Evolutionary conservation across 306 rosid species (phyloP), one percentile per base, ranked within the genome.

Genomic region (Prunus persica): DNA sequence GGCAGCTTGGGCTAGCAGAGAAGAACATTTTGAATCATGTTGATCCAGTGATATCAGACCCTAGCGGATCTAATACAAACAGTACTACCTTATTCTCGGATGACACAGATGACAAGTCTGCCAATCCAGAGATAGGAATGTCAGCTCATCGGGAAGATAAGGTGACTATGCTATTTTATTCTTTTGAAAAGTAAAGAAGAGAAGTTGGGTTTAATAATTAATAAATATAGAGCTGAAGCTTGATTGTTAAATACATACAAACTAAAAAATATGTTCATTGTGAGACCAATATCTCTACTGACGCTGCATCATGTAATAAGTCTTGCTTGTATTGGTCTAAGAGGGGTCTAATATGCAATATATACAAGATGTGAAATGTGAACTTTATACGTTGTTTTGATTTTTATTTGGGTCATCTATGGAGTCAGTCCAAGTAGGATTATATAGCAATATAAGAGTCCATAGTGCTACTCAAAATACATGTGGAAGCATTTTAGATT

Each of bases 1-100:
- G 83, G 82, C 98, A 96, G 99, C 99, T 96, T 88, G 99, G 99
- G 72, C 94, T 96, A 47, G 87, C 82, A 22, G 98, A 96, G 91
- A 96, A 96, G 84, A 96, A 86, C 81, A 79, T 96, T 78, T 76
- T 87, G 84, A 89, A 56, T 82, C 92, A 86, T 76, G 98, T 96
- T 73, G 99, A 96, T 78, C 69, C 81, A 69, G 91, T 87, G 70
- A 90, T 77, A 14, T 96, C 98, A 41, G 99, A 96, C 71, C 98
- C 98, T 43, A 96, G 98, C 74, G 94, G 93, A 78, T 92, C 96
- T 60, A 88, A 91, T 80, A 91, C 99, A 0, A 93, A 87, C 86
- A 93, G 98, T 81, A 90, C 97, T 76, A 90, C 98, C 71, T 78
- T 93, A 83, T 89, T 96, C 86, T 91, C 99, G 2, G 99, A 96